Conservation (phyloP, 2,329 filamentous ascomycete genomes). For the Botryotinia calthae region DNA sequence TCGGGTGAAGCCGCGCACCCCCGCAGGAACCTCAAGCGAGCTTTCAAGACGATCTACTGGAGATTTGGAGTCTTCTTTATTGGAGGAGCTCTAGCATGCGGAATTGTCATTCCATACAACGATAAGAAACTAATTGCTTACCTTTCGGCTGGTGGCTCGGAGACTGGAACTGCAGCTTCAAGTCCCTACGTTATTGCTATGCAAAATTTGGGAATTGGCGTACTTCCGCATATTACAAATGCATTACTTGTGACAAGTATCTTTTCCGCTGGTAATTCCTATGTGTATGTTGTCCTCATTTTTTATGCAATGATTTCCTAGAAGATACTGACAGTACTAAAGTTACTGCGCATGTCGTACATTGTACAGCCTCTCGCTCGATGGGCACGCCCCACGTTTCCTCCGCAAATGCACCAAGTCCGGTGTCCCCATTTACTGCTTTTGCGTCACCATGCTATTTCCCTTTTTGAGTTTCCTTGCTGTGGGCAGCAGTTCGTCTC, state of each 20-base stretch:
- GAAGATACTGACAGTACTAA: not conserved
- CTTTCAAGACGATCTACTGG: constrained; percentile 72
- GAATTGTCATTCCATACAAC: constrained; percentile 64
- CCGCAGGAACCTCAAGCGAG: constrained; percentile 60
- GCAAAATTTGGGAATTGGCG: constrained; percentile 61
- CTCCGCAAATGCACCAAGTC: constrained; percentile 60
- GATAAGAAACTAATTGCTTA: constrained; percentile 51
- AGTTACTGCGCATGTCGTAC: constrained; percentile 65
- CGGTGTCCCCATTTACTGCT: constrained; percentile 62
- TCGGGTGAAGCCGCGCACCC: constrained; percentile 68
- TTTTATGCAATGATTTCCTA: not conserved
- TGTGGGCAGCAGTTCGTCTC: constrained; percentile 48
- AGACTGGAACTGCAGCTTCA: constrained; percentile 44
- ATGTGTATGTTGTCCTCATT: constrained; percentile 41
- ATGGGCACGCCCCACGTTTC: constrained; percentile 60
- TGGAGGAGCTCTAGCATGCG: constrained; percentile 63
- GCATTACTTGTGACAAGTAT: constrained; percentile 61
- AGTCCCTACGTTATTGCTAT: constrained; percentile 56
- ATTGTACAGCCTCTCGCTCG: constrained; percentile 65
- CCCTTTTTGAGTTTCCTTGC: constrained; percentile 70
- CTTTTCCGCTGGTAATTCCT: constrained; percentile 59
- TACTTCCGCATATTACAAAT: constrained; percentile 67
- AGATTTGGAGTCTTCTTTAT: constrained; percentile 71
- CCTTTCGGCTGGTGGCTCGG: constrained; percentile 43
- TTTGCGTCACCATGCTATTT: constrained; percentile 62